Evolutionary conservation across 2,329 filamentous ascomycete genomes (phyloP), one percentile per base, ranked within the genome.

Genomic region (Thermoascus crustaceus): DNA sequence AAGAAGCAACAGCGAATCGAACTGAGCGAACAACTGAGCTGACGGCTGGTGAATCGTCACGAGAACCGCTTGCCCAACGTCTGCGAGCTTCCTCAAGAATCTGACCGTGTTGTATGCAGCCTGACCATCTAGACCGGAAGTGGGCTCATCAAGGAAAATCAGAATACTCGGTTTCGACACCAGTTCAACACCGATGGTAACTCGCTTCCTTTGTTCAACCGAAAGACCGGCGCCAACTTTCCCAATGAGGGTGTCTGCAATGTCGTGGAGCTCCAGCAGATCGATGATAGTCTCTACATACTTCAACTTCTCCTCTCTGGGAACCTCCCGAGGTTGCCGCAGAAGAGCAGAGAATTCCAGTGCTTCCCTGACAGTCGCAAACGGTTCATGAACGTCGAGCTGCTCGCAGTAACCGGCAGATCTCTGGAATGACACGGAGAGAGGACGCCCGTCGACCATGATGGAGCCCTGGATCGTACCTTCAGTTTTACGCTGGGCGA

Each of bases 41-140:
- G 73, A 78, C 3, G 80, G 79, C 46, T 83, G 79, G 48, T 83
- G 80, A 32, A 83, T 82, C 0, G 80, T 84, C 46, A 79, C 82
- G 21, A 84, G 61, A 27, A 84, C 79, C 3, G 79, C 78, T 48
- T 83, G 77, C 1, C 79, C 79, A 14, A 76, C 73, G 8, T 68
- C 63, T 14, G 76, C 69, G 2, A 84, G 65, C 47, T 82, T 82
- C 53, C 75, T 73, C 30, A 83, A 54, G 59, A 83, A 82, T 2
- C 73, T 67, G 3, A 82, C 68, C 22, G 82, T 82, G 0, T 73
- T 78, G 55, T 70, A 81, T 1, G 80, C 78, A 1, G 74, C 74
- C 43, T 82, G 78, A 5, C 72, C 75, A 49, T 84, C 80, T 1
- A 84, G 69, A 37, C 80, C 79, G 34, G 73, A 78, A 0, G 80